Evolutionary conservation across 1,284 basidiomycete genomes (phyloP).

Genomic region (Trametes hirsuta): DNA sequence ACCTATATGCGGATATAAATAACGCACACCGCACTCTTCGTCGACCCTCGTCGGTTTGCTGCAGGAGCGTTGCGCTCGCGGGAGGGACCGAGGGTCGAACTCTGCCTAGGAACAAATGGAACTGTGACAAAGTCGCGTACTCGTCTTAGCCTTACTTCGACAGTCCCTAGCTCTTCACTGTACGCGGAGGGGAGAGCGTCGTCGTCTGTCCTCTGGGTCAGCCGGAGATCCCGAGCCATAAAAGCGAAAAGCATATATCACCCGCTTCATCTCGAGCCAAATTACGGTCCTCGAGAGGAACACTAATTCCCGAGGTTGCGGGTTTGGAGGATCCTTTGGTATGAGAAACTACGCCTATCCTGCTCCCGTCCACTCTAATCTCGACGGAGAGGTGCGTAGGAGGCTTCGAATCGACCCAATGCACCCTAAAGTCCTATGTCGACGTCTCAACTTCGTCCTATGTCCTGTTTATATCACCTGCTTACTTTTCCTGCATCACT

Average conservation of each 20-base stretch:
- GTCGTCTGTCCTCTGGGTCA: slow-evolving; percentile 6
- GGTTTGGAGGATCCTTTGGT: slow-evolving; percentile 13
- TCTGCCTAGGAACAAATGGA: not conserved
- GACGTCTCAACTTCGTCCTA: not conserved
- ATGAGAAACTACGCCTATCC: slow-evolving; percentile 20
- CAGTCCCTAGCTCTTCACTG: slow-evolving; percentile 19
- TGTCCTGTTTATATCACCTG: not conserved
- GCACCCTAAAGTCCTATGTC: slow-evolving; percentile 12
- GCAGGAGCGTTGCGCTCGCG: not conserved
- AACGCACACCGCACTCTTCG: not conserved
- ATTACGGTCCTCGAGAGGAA: slow-evolving; percentile 18
- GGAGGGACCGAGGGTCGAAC: not conserved
- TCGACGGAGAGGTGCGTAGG: slow-evolving; percentile 18
- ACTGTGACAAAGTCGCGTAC: slow-evolving; percentile 10
- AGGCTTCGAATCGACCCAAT: slow-evolving; percentile 22
- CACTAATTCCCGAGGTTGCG: slow-evolving; percentile 3
- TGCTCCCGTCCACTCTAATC: slow-evolving; percentile 14
- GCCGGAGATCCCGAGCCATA: not conserved
- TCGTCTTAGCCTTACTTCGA: slow-evolving; percentile 20
- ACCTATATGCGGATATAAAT: too few relatives aligned
- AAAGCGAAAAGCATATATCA: not conserved
- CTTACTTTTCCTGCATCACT: slow-evolving; percentile 28
- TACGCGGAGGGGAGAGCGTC: slow-evolving; percentile 20
- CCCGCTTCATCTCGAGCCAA: not conserved
- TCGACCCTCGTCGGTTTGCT: not conserved